Percentiles rank a stretch among this genome's conserved stretches.
phyloP scores from a whole-genome alignment of 177 flowering plant genomes.

The Telopea speciosissima region DNA sequence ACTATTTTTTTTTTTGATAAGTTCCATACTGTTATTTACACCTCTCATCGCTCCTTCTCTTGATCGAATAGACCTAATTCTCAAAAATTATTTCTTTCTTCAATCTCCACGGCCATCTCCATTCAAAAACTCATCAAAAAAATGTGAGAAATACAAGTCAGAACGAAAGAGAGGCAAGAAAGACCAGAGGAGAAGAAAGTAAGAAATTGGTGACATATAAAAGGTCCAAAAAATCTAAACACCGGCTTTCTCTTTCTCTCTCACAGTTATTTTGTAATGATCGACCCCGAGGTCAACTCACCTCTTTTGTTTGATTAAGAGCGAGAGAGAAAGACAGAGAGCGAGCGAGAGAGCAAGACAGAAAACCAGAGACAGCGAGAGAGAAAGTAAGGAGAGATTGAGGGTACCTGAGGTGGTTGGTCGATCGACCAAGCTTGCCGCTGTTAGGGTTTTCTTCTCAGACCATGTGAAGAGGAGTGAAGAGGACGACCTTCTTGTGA shows the following conservation, averaged over 20 bases:
- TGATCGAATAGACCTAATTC: constrained; percentile 9
- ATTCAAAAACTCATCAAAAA: constrained; percentile 7
- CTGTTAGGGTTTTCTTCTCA: too few relatives aligned
- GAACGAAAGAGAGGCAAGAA: neutral
- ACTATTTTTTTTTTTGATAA: too few relatives aligned
- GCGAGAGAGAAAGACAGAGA: too few relatives aligned
- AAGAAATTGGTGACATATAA: constrained; percentile 1
- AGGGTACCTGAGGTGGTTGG: too few relatives aligned
- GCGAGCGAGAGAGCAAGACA: too few relatives aligned
- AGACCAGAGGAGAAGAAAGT: constrained; percentile 2
- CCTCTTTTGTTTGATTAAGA: too few relatives aligned
- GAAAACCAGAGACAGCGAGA: too few relatives aligned
- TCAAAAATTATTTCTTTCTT: neutral
- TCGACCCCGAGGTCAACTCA: neutral
- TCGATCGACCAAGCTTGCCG: too few relatives aligned
- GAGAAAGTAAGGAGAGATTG: too few relatives aligned
- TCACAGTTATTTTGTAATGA: neutral
- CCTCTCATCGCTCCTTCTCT: constrained; percentile 20
- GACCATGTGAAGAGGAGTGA: too few relatives aligned
- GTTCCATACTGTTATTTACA: constrained; percentile 34
- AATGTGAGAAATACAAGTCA: neutral
- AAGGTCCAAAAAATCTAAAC: constrained; percentile 4
- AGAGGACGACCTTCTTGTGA: too few relatives aligned
- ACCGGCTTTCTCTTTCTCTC: neutral
- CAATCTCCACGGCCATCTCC: neutral